Percentiles rank a stretch among this genome's conserved stretches.
Evolutionary conservation across 371 early-diverging fungal species (phyloP).

Genomic region (Capillidium rhysosporum): DNA sequence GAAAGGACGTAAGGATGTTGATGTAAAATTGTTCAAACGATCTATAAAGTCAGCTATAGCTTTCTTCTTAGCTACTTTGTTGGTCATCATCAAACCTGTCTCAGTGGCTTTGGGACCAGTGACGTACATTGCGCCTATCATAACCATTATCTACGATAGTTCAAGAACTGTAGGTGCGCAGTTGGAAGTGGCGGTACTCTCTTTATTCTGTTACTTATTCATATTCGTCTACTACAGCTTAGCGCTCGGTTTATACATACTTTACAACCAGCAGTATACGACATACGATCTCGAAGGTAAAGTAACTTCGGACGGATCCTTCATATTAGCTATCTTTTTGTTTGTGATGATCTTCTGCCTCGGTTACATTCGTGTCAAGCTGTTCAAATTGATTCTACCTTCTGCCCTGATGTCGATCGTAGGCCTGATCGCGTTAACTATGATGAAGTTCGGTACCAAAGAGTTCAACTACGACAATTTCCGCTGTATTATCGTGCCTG

Average conservation of each 20-base stretch:
- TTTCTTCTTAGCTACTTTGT: slow-evolving; percentile 5
- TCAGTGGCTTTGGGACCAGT: neutral
- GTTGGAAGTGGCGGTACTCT: neutral
- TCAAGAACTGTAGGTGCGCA: neutral
- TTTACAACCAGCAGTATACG: neutral
- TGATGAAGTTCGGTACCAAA: neutral
- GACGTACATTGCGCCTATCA: neutral
- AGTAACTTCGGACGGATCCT: slow-evolving; percentile 1
- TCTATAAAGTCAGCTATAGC: slow-evolving; percentile 2
- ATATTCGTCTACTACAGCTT: neutral
- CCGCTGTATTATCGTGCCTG: neutral
- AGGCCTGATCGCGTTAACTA: neutral
- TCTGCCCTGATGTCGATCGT: neutral
- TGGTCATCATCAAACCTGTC: neutral
- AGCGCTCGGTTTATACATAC: neutral
- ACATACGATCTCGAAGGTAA: neutral
- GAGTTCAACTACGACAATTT: neutral
- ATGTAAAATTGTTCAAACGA: neutral
- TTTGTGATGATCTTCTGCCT: neutral
- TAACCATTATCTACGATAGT: neutral
- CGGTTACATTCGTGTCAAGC: neutral
- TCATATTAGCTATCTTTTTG: neutral
- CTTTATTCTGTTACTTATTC: neutral
- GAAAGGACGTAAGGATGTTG: neutral
- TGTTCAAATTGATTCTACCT: neutral